A percentile compares a stretch with the other conserved stretches of the same genome.
Conservation (phyloP, 2,329 filamentous ascomycete species). For the Cryphonectria carpinicola region DNA sequence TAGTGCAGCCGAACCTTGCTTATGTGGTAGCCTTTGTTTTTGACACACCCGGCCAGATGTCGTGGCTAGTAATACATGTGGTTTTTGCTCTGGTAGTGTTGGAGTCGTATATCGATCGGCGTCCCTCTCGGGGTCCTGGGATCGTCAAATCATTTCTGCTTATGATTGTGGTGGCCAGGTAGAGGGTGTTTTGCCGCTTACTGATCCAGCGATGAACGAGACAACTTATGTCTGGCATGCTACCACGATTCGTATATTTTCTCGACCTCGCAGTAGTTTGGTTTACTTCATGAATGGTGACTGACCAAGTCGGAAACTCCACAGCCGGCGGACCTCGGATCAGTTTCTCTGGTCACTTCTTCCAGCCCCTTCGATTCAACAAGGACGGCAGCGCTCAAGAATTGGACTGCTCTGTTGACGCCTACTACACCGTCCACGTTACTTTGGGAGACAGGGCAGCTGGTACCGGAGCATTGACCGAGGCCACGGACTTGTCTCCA, state of each 20-base stretch:
- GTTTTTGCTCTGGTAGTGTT: not conserved
- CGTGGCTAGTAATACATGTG: not conserved
- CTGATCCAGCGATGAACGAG: constrained; percentile 20
- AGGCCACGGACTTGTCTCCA: not conserved
- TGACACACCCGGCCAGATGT: not conserved
- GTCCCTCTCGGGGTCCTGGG: not conserved
- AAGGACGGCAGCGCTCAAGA: not conserved
- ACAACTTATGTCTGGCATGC: constrained; percentile 25
- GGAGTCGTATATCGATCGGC: not conserved
- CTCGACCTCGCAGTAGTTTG: not conserved
- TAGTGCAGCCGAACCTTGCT: not conserved
- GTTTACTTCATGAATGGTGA: not conserved
- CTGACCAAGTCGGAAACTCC: not conserved
- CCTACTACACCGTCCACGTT: not conserved
- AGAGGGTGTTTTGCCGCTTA: constrained; percentile 18
- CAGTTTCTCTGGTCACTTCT: not conserved
- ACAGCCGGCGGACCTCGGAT: not conserved
- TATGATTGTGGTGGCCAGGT: constrained; percentile 13
- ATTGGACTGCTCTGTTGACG: not conserved
- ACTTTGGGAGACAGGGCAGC: not conserved
- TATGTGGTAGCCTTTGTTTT: not conserved
- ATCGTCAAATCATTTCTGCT: not conserved
- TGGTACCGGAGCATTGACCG: not conserved
- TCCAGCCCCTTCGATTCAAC: not conserved
- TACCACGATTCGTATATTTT: constrained; percentile 12